These are phyloP conservation scores for Talaromyces sp. DNA, from an alignment of 2,329 filamentous ascomycete species.

Conservation along the genomic window DNA sequence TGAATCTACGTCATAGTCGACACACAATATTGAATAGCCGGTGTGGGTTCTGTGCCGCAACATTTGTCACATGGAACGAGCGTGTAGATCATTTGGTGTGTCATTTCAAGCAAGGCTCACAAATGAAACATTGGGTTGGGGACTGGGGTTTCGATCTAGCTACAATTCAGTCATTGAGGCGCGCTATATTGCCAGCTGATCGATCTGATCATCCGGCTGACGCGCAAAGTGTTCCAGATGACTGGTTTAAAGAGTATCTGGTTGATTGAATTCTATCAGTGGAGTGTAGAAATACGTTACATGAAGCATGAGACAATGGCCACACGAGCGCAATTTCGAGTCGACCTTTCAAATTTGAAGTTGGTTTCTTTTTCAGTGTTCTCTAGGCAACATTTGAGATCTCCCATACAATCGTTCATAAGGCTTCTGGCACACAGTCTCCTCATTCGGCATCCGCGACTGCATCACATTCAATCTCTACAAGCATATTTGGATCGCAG, in stretches of 20 bases:
- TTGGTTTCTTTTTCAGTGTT: not conserved
- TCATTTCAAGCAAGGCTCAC: conserved; percentile 55
- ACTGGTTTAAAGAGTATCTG: not conserved
- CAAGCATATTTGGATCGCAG: conserved; percentile 9
- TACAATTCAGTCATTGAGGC: conserved; percentile 27
- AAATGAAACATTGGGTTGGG: conserved; percentile 57
- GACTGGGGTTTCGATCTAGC: conserved; percentile 50
- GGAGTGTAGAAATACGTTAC: not conserved
- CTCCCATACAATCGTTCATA: not conserved
- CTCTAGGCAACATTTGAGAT: not conserved
- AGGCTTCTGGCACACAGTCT: not conserved
- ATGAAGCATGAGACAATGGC: no score
- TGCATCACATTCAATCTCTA: conserved; percentile 15
- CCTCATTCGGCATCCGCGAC: conserved; percentile 6
- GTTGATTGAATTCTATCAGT: not conserved
- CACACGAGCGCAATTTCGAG: not conserved
- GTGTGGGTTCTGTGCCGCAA: conserved; percentile 54
- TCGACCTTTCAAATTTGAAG: no score
- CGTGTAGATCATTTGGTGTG: conserved; percentile 54
- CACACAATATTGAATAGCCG: conserved; percentile 48
- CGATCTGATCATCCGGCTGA: not conserved
- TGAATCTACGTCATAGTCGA: conserved; percentile 54
- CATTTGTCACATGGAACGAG: conserved; percentile 52
- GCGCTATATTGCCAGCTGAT: not conserved
- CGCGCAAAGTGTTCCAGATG: not conserved